phyloP scores from a whole-genome alignment of 2,329 filamentous ascomycete genomes.

The Botryotinia calthae region DNA sequence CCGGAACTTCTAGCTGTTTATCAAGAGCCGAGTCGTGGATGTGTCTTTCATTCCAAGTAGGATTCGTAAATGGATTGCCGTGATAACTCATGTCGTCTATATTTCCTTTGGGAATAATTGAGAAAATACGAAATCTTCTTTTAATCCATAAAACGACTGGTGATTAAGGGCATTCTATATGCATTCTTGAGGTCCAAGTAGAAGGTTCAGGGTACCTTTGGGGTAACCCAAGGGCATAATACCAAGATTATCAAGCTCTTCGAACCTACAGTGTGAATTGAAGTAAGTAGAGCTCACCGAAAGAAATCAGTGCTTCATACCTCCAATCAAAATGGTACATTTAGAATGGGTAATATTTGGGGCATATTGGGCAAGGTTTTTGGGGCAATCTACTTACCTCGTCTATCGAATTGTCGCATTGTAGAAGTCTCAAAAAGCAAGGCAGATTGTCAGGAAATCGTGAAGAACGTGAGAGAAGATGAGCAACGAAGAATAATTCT shows the following conservation, averaged over 20 bases:
- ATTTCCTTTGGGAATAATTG: not conserved
- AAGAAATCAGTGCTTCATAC: not conserved
- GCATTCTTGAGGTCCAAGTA: not conserved
- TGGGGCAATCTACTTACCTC: not conserved
- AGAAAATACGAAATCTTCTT: not conserved
- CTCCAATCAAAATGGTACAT: not conserved
- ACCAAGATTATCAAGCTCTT: not conserved
- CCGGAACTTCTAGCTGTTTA: not conserved
- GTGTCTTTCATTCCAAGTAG: not conserved
- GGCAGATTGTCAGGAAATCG: not conserved
- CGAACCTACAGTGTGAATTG: not conserved
- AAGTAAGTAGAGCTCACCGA: not conserved
- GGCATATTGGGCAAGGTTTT: not conserved
- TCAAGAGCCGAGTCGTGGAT: not conserved
- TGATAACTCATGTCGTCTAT: not conserved
- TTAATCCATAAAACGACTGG: not conserved
- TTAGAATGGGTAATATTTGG: not conserved
- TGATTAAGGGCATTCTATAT: not conserved
- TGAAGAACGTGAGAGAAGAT: not conserved
- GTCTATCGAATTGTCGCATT: not conserved
- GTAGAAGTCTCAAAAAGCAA: not conserved
- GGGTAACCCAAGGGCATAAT: not conserved
- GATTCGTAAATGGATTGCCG: not conserved
- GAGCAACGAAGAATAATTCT: not conserved
- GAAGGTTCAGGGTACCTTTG: not conserved